Evolutionary conservation across 2,329 filamentous ascomycete genomes (phyloP).

Genomic region (Albifimbria verrucaria): DNA sequence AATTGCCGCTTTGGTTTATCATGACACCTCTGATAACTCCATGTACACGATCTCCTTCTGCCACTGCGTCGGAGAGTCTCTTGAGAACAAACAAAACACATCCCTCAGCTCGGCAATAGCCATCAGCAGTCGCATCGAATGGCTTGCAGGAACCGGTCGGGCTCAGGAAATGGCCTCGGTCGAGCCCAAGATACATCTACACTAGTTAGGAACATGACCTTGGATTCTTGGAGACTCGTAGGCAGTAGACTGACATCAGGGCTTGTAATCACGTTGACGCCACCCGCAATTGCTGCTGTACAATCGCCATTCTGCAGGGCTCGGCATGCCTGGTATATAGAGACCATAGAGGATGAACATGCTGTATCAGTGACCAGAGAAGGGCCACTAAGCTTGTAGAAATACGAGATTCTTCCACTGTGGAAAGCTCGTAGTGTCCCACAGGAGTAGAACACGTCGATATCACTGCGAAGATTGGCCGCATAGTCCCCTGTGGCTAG

Average conservation of each 20-base stretch:
- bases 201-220: no score
- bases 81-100: background rate
- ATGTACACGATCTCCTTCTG: background rate
- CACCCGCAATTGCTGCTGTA: background rate
- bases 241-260: background rate
- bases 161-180: background rate
- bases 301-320: background rate
- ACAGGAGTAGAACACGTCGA: background rate
- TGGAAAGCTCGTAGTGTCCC: background rate
- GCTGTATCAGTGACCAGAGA: background rate
- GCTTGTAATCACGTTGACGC: background rate
- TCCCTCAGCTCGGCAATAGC: slow-evolving; percentile 1
- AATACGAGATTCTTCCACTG: background rate
- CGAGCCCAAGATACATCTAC: no score
- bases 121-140: background rate
- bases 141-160: background rate
- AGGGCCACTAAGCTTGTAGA: background rate
- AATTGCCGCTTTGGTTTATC: background rate
- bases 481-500: background rate
- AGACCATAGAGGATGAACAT: background rate
- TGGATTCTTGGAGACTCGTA: no score
- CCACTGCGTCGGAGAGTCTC: slow-evolving; percentile 1
- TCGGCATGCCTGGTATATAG: background rate
- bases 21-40: background rate
- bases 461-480: background rate